Conservation (phyloP, 2,329 filamentous ascomycete genomes). For the Beauveria brongniartii region DNA sequence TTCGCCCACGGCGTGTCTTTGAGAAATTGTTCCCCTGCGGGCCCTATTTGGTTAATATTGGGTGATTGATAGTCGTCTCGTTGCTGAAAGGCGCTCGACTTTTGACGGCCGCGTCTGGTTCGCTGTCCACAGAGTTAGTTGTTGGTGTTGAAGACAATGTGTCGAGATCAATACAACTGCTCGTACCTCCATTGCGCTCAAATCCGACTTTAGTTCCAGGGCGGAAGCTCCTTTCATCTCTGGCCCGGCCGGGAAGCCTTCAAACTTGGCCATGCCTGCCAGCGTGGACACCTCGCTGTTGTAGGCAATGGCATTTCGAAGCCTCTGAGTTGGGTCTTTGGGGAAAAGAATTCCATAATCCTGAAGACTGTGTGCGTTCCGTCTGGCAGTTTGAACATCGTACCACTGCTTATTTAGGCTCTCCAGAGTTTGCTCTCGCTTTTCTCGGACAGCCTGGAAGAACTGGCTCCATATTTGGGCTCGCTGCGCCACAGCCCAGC, state of each 20-base stretch:
- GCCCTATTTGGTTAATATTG: constrained; percentile 43
- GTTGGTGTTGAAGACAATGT: not conserved
- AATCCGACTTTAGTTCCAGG: constrained; percentile 74
- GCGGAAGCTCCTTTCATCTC: constrained; percentile 64
- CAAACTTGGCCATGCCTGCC: constrained; percentile 85
- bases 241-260: constrained; percentile 94
- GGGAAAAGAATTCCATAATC: constrained; percentile 80
- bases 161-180: not conserved
- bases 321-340: constrained; percentile 64
- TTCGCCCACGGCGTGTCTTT: constrained; percentile 91
- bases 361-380: constrained; percentile 70
- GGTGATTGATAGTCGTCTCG: constrained; percentile 41
- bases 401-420: constrained; percentile 85
- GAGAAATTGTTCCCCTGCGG: constrained; percentile 77
- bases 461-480: constrained; percentile 85
- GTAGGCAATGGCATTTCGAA: constrained; percentile 81
- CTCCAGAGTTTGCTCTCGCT: constrained; percentile 71
- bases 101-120: constrained; percentile 27
- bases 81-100: constrained; percentile 29
- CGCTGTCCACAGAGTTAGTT: constrained; percentile 20
- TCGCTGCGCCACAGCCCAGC: constrained; percentile 69
- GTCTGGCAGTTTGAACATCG: constrained; percentile 81
- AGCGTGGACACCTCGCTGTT: constrained; percentile 91
- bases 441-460: constrained; percentile 76
- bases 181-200: constrained; percentile 76